Evolutionary conservation across 495 filamentous ascomycete species (phyloP).

Genomic region (Trichoderma virens): DNA sequence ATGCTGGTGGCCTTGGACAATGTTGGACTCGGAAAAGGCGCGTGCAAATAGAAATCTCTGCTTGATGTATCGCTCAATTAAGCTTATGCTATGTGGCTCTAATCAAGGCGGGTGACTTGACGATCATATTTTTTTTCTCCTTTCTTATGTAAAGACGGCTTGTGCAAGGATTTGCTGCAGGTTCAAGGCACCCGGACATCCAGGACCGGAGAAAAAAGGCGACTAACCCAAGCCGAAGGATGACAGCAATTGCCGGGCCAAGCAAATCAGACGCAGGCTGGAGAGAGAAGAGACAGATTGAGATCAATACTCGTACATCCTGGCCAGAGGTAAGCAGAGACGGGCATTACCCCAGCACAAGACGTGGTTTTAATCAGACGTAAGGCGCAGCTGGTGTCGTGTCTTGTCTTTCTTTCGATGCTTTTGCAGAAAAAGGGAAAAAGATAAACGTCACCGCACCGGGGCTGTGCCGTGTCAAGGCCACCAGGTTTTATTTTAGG

Average conservation of each 20-base stretch:
- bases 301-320: background rate
- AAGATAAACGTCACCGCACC: constrained; percentile 1
- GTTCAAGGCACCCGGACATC: too few relatives aligned
- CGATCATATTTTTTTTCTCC: too few relatives aligned
- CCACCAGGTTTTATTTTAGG: constrained; percentile 3
- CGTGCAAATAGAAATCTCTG: too few relatives aligned
- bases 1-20: background rate
- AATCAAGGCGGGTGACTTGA: too few relatives aligned
- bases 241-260: background rate
- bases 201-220: too few relatives aligned
- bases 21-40: background rate
- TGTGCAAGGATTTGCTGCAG: too few relatives aligned
- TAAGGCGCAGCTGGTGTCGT: too few relatives aligned
- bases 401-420: too few relatives aligned
- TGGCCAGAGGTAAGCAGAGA: background rate
- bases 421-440: too few relatives aligned
- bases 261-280: background rate
- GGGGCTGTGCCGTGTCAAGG: background rate
- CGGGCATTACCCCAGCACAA: background rate
- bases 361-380: background rate
- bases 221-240: too few relatives aligned
- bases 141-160: too few relatives aligned
- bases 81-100: too few relatives aligned
- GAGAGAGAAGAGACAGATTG: background rate
- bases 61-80: background rate